Base-by-base conservation (phyloP, 768 basidiomycete genomes). In the Sarcodon aspratus region DNA sequence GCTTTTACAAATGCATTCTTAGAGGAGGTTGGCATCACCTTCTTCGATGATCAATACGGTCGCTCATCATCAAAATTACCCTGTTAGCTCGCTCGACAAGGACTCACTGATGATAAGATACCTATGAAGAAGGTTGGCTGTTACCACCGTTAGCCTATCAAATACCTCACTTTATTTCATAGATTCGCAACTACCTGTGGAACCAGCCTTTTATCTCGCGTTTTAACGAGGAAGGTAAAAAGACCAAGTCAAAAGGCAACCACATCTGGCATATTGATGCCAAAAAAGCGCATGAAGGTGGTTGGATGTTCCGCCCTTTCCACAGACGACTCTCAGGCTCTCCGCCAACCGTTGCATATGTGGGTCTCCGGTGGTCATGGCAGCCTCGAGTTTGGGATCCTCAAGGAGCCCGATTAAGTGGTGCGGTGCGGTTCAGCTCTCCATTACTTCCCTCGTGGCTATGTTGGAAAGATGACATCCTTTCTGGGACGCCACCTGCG, bases 221-320 rank as follows among this genome's bases (percentile, higher is more conserved):
- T 32, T 98, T 94, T 72, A 99, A 99, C 62, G 92, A 97, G 59
- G 95, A 98, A 62, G 95, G 95, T 34, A 97, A 97, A 67, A 99
- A 99, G 69, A 89, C 94, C 18, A 99, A 99, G 67, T 94, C 91
- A 48, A 96, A 96, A 70, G 95, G 95, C 44, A 99, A 99, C 67
- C 95, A 98, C 59, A 96, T 97, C 55, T 99, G 95, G 95, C 94
- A 92, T 59, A 85, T 98, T 46, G 91, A 97, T 58, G 95, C 92
- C n/a, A 89, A 79, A 68, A 94, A 89, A 64, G 61, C 69, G 18
- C 69, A 69, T 18, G 86, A 86, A 44, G 78, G 83, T 37, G 69
- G 75, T 54, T 97, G 92, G 92, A 73, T 79, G 47, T 96, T 95
- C 69, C 76, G 90, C 46, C 82, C 88, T 10, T 96, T 95, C 68